These are phyloP conservation scores for Coccomyxa sp. DNA, from an alignment of 139 green algal species.

Conservation along the genomic window DNA sequence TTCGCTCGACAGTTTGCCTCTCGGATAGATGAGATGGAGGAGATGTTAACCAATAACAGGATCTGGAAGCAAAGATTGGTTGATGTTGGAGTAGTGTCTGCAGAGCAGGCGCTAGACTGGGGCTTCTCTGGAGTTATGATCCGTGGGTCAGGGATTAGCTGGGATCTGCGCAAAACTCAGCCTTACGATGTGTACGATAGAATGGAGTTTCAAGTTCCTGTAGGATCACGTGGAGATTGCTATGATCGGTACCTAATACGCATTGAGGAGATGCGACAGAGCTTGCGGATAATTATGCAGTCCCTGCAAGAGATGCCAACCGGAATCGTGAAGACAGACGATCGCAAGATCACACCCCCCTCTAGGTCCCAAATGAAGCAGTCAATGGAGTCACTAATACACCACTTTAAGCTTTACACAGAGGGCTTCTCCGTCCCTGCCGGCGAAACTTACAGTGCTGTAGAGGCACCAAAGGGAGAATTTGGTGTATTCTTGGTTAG, in stretches of 20 bases:
- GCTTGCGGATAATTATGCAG: conserved; percentile 75
- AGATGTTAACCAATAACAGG: conserved; percentile 81
- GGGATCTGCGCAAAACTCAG: conserved; percentile 79
- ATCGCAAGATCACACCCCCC: conserved; percentile 69
- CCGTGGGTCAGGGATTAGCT: conserved; percentile 70
- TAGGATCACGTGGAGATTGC: conserved; percentile 73
- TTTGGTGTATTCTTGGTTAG: conserved; percentile 84
- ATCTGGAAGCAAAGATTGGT: conserved; percentile 89
- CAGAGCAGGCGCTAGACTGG: conserved; percentile 61
- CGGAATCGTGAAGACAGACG: conserved; percentile 66
- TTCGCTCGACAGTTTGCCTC: conserved; percentile 77
- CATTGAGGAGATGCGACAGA: conserved; percentile 80
- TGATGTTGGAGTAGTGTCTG: conserved; percentile 79
- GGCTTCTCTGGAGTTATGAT: conserved; percentile 74
- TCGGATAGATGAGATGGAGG: conserved; percentile 84
- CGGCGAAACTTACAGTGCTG: conserved; percentile 57
- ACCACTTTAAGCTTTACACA: conserved; percentile 83
- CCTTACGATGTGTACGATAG: conserved; percentile 83
- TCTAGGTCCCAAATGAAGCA: conserved; percentile 72
- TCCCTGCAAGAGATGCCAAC: conserved; percentile 78
- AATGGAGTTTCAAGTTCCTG: conserved; percentile 79
- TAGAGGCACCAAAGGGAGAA: conserved; percentile 81
- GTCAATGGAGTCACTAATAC: conserved; percentile 81
- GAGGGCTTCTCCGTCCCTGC: conserved; percentile 47
- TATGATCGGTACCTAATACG: conserved; percentile 76